Evolutionary conservation across 495 filamentous ascomycete species (phyloP).

Genomic region (Staphylotrichum tortipilum): DNA sequence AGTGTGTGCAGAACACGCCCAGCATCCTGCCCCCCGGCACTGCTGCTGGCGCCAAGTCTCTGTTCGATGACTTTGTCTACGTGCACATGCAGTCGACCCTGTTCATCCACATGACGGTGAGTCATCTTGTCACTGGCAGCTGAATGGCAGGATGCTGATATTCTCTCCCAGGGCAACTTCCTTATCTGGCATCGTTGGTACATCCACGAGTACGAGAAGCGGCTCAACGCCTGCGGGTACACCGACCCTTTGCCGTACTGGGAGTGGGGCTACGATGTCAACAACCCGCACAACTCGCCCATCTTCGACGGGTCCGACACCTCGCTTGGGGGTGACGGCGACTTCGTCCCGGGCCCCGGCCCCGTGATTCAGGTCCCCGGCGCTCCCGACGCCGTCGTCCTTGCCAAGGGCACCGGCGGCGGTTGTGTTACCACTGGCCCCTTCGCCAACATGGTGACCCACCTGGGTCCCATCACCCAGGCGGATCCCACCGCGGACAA

Average conservation of each 20-base stretch:
- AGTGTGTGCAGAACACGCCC: slow-evolving; percentile 50
- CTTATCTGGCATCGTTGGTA: slow-evolving; percentile 66
- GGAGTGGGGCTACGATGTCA: slow-evolving; percentile 52
- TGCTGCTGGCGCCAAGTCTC: slow-evolving; percentile 17
- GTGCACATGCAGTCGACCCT: slow-evolving; percentile 56
- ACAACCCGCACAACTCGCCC: slow-evolving; percentile 42
- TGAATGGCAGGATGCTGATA: background rate
- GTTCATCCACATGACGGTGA: slow-evolving; percentile 49
- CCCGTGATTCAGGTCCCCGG: slow-evolving; percentile 11
- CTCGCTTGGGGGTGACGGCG: slow-evolving; percentile 55
- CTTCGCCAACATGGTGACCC: slow-evolving; percentile 42
- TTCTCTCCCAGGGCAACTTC: slow-evolving; percentile 49
- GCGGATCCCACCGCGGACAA: slow-evolving; percentile 33
- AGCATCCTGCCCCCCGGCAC: slow-evolving; percentile 28
- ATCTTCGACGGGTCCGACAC: slow-evolving; percentile 55
- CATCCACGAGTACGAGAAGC: slow-evolving; percentile 53
- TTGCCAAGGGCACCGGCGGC: slow-evolving; percentile 49
- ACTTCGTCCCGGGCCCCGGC: slow-evolving; percentile 23
- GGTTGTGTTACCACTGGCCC: slow-evolving; percentile 57
- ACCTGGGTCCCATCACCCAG: slow-evolving; percentile 44
- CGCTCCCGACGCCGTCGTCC: slow-evolving; percentile 1
- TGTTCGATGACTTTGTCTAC: slow-evolving; percentile 61
- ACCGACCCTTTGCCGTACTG: slow-evolving; percentile 49
- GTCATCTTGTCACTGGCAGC: background rate
- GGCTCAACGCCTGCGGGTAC: slow-evolving; percentile 64